A percentile compares a stretch with the other conserved stretches of the same genome.
These are phyloP conservation scores for Linum usitatissimum DNA, from an alignment of 345 rosid species.

Conservation along the genomic window DNA sequence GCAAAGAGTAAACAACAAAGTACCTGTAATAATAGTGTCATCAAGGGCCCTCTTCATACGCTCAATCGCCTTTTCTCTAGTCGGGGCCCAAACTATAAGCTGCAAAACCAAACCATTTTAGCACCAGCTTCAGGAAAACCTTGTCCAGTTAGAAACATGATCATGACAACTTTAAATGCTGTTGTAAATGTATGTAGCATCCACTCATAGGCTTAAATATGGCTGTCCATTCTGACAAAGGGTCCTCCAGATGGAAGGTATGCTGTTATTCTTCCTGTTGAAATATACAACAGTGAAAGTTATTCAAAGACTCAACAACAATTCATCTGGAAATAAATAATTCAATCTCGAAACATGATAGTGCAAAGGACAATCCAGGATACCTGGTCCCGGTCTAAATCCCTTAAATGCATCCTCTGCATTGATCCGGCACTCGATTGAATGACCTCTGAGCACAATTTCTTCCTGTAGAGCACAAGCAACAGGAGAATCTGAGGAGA, in stretches of 20 bases:
- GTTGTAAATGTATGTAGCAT: too few species aligned
- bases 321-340: background rate
- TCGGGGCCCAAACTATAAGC: slow-evolving; percentile 99
- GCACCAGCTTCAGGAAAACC: slow-evolving; percentile 11
- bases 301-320: too few species aligned
- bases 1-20: too few species aligned
- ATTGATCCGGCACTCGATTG: slow-evolving; percentile 96
- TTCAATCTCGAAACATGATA: background rate
- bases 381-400: slow-evolving; percentile 98
- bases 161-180: background rate
- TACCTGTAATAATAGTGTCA: slow-evolving; percentile 90
- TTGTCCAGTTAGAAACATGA: background rate
- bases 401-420: slow-evolving; percentile 98
- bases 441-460: slow-evolving; percentile 89
- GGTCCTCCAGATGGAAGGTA: slow-evolving; percentile 99
- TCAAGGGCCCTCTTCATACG: slow-evolving; percentile 97
- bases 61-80: slow-evolving; percentile 92
- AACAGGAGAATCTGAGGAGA: background rate
- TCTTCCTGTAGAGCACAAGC: slow-evolving; percentile 51
- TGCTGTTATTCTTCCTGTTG: slow-evolving; percentile 84
- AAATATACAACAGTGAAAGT: too few species aligned
- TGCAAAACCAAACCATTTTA: slow-evolving; percentile 23
- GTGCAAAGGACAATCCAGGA: background rate
- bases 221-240: slow-evolving; percentile 99
- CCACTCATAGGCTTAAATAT: too few species aligned